These are phyloP conservation scores for Carex pumila DNA, from an alignment of 176 grass and related monocot species.

Conservation along the genomic window DNA sequence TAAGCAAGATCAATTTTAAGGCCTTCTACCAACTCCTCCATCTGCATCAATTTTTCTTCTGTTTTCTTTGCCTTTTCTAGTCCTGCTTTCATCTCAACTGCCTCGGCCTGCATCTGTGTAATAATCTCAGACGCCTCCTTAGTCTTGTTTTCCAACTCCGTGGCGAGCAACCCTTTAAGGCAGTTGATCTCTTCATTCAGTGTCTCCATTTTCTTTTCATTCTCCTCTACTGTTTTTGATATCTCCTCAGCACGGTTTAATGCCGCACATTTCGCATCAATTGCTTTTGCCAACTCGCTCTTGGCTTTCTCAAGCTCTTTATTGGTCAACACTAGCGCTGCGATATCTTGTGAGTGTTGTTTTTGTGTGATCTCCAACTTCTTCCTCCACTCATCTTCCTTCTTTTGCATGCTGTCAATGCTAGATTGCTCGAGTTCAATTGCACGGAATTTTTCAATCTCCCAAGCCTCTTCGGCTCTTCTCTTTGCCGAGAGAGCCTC, in stretches of 20 bases:
- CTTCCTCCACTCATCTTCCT: slow-evolving; percentile 52
- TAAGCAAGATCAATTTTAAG: slow-evolving; percentile 53
- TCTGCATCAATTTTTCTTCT: slow-evolving; percentile 33
- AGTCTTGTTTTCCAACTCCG: slow-evolving; percentile 30
- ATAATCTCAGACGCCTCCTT: slow-evolving; percentile 32
- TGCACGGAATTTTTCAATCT: slow-evolving; percentile 61
- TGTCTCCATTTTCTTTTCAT: slow-evolving; percentile 31
- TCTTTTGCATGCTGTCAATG: slow-evolving; percentile 33
- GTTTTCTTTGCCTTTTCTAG: slow-evolving; percentile 33
- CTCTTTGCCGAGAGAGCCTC: slow-evolving; percentile 37
- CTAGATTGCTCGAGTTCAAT: slow-evolving; percentile 56
- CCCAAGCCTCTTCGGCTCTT: slow-evolving; percentile 54
- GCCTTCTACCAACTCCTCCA: slow-evolving; percentile 27
- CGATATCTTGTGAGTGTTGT: slow-evolving; percentile 47
- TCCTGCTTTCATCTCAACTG: slow-evolving; percentile 16
- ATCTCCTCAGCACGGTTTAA: slow-evolving; percentile 32
- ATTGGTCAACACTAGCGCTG: slow-evolving; percentile 27
- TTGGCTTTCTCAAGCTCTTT: slow-evolving; percentile 47
- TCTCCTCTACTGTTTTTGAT: slow-evolving; percentile 27
- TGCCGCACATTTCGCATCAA: slow-evolving; percentile 32
- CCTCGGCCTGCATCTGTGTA: slow-evolving; percentile 31
- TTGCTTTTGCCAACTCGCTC: slow-evolving; percentile 36
- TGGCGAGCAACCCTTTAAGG: slow-evolving; percentile 28
- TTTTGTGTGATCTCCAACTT: slow-evolving; percentile 30
- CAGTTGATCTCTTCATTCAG: slow-evolving; percentile 31